A percentile compares a stretch with the other conserved stretches of the same genome.
These are phyloP conservation scores for Sophora flavescens DNA, from an alignment of 306 rosid species.

Conservation along the genomic window DNA sequence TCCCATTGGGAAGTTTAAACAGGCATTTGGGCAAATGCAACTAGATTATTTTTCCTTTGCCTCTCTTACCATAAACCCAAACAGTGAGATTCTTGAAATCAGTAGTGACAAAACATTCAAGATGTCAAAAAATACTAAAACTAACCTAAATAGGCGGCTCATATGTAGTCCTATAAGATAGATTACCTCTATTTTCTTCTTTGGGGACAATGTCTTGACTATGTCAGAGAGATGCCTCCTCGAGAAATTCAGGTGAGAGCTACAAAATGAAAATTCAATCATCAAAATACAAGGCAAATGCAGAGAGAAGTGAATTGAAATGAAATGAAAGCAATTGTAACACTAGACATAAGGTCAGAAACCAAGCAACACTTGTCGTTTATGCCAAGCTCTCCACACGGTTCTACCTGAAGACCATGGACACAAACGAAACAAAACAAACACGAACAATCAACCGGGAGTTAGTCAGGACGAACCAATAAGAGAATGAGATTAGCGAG, in stretches of 20 bases:
- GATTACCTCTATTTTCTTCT: conserved; percentile 38
- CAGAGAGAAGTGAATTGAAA: conserved; percentile 17
- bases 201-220: conserved; percentile 44
- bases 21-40: no score
- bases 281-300: background rate
- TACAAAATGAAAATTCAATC: conserved; percentile 41
- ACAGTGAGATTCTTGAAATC: conserved; percentile 1
- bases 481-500: no score
- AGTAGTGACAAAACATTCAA: background rate
- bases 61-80: no score
- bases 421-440: background rate
- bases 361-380: conserved; percentile 62
- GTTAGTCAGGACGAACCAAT: no score
- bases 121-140: background rate
- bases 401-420: conserved; percentile 58
- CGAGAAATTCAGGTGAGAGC: conserved; percentile 73
- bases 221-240: conserved; percentile 58
- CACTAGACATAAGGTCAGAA: conserved; percentile 64
- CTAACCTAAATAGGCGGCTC: background rate
- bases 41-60: no score
- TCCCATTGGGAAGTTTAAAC: no score
- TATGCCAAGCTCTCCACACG: conserved; percentile 68
- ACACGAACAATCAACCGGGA: no score
- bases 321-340: conserved; percentile 1
- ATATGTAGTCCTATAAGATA: background rate